Conservation (phyloP, 2,329 filamentous ascomycete genomes). For the Talaromyces rugulosus region DNA sequence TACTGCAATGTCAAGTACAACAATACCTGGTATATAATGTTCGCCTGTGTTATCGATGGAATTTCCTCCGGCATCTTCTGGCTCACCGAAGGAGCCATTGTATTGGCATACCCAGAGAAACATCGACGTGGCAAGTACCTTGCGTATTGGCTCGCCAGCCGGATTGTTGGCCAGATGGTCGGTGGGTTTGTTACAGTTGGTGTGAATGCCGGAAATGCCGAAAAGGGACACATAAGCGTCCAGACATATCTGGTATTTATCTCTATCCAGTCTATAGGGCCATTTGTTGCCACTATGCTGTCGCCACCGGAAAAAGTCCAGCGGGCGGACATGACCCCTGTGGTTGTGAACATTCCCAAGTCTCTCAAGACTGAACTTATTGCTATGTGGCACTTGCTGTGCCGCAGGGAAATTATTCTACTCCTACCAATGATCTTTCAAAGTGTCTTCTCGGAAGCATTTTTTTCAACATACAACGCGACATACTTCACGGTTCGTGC, state of each 20-base stretch:
- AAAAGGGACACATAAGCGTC: slow-evolving; percentile 26
- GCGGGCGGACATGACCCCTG: background rate
- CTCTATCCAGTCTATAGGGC: background rate
- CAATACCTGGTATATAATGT: background rate
- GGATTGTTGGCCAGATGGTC: background rate
- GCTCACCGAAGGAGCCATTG: background rate
- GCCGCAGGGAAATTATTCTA: background rate
- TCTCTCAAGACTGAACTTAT: background rate
- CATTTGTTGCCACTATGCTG: background rate
- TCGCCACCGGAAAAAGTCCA: background rate
- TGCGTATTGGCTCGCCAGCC: background rate
- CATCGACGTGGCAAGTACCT: background rate
- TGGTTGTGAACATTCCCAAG: background rate
- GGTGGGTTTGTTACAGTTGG: background rate
- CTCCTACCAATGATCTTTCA: background rate
- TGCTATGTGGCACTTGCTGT: background rate
- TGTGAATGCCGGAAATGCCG: background rate
- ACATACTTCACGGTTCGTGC: background rate
- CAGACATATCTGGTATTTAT: slow-evolving; percentile 15
- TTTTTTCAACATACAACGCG: background rate
- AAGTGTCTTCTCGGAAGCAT: background rate
- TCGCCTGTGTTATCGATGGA: background rate
- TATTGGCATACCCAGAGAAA: background rate
- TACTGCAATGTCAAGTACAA: background rate
- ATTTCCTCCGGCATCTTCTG: background rate